Evolutionary conservation across 2,329 filamentous ascomycete genomes (phyloP).

Genomic region (Colletotrichum godetiae): DNA sequence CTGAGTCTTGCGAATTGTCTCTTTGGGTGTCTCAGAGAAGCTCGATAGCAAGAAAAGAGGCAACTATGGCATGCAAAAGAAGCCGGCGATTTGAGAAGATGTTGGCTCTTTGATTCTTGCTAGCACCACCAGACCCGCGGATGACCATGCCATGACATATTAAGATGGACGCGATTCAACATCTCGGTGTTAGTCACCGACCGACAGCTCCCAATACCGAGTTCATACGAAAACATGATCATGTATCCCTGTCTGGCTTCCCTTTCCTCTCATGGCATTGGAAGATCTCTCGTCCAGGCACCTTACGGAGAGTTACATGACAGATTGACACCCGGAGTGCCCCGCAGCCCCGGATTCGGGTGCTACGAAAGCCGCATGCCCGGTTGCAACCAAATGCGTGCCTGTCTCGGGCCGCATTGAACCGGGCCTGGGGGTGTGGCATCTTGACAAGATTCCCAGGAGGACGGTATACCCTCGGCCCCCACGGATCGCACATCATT

Average conservation of each 20-base stretch:
- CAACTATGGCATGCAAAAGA: no score
- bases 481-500: not conserved
- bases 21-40: not conserved
- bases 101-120: not conserved
- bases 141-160: not conserved
- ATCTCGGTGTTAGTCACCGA: not conserved
- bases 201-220: not conserved
- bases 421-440: constrained; percentile 4
- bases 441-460: not conserved
- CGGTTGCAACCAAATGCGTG: not conserved
- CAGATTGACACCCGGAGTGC: not conserved
- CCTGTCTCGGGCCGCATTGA: not conserved
- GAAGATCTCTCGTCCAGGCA: not conserved
- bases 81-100: not conserved
- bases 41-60: not conserved
- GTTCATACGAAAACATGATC: not conserved
- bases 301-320: not conserved
- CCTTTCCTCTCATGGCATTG: not conserved
- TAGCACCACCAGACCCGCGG: not conserved
- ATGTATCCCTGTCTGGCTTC: not conserved
- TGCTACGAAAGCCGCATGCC: not conserved
- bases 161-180: not conserved
- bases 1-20: not conserved
- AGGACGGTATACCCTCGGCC: not conserved
- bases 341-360: not conserved